Base-by-base conservation (phyloP, 1,139 yeast genomes). In the Yamadazyma epiphylla region DNA sequence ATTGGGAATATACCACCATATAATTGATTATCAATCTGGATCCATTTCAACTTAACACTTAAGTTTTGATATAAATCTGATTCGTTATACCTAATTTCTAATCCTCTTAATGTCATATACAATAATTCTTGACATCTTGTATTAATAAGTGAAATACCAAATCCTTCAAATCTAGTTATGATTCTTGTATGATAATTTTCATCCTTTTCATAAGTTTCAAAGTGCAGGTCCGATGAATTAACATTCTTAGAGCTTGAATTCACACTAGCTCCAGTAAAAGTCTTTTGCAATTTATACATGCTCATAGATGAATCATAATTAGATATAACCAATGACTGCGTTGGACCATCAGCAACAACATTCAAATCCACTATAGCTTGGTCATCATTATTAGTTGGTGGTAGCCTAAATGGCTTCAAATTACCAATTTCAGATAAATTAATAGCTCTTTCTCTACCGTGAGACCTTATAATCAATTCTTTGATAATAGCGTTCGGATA, bases 341-440 rank as follows among this genome's bases (percentile, higher is more conserved):
- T 80, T 0, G 96, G 95, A 0, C 97, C 98, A 61, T 91, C 97
- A 0, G 97, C 98, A 27, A 88, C 81, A 24, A 91, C 97, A 52
- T 88, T 87, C 48, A 91, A 64, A 48, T 89, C 97, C 19, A 87
- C 89, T 31, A 79, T 74, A 2, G 64, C 58, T 30, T 68, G 72
- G 9, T 62, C 65, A 5, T 56, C 57, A 5, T 59, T 55, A n/a
- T 50, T 52, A 1, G 71, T 61, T 3, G 69, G 65, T 3, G 88
- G 85, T 15, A 85, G 50, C 45, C 87, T 75, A 77, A 91, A 86
- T 1, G 97, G 97, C 36, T 80, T 80, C 39, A 88, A 64, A 39
- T 81, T 82, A 15, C 99, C 99, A 45, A 94, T 88, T 52, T 91
- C 98, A 0, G 95, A 94, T 29, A 94, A 58, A 48, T 87, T 94